Evolutionary conservation across 1,284 basidiomycete species (phyloP).

Genomic region (Sanghuangporus sanghuang): DNA sequence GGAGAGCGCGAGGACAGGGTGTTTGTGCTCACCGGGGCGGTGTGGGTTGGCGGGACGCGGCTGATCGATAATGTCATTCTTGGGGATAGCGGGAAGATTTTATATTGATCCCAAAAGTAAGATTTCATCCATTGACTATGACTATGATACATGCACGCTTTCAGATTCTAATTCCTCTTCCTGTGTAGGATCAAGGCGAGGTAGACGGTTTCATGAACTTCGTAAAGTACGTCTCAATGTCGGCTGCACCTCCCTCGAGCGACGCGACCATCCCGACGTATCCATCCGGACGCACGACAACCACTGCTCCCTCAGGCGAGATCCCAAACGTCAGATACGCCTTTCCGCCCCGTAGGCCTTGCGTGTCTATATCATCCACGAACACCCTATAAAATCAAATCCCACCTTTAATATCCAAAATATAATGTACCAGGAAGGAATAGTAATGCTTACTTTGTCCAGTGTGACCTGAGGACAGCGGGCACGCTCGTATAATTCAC

Average conservation of each 20-base stretch:
- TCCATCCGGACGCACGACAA: constrained; percentile 70
- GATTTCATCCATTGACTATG: not conserved
- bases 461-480: constrained; percentile 50
- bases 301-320: constrained; percentile 48
- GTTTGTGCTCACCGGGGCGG: constrained; percentile 82
- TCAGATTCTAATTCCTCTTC: not conserved
- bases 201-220: constrained; percentile 29
- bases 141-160: not conserved
- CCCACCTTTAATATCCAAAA: not conserved
- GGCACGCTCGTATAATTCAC: constrained; percentile 48
- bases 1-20: constrained; percentile 32
- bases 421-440: not conserved
- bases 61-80: constrained; percentile 92
- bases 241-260: constrained; percentile 32
- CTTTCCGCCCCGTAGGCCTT: constrained; percentile 36
- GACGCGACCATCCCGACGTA: constrained; percentile 60
- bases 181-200: not conserved
- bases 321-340: constrained; percentile 58
- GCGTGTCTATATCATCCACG: constrained; percentile 41
- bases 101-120: constrained; percentile 16
- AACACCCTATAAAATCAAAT: constrained; percentile 35
- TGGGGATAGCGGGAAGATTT: constrained; percentile 38
- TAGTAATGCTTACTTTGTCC: constrained; percentile 47
- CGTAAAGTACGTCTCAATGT: constrained; percentile 47
- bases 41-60: constrained; percentile 84